phyloP scores from a whole-genome alignment of 345 rosid genomes.

The Moricandia moricandioides region DNA sequence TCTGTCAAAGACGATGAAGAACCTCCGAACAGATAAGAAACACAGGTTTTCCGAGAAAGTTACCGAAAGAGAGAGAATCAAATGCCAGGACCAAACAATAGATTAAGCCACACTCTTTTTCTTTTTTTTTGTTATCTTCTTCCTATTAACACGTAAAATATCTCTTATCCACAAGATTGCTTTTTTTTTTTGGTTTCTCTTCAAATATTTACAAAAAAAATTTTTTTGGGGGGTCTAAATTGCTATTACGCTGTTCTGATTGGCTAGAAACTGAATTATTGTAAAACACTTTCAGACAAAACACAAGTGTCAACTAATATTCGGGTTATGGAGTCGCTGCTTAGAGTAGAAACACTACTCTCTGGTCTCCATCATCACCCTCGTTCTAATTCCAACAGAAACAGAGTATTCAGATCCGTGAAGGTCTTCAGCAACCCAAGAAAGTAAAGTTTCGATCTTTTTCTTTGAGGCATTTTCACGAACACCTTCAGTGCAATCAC shows the following conservation, averaged over 20 bases:
- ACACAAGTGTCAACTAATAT: not conserved
- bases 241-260: not conserved
- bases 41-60: conserved; percentile 7
- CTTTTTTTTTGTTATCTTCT: conserved; percentile 16
- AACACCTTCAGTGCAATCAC: conserved; percentile 29
- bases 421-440: conserved; percentile 18
- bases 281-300: not conserved
- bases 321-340: conserved; percentile 11
- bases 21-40: conserved; percentile 16
- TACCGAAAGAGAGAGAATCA: conserved; percentile 28
- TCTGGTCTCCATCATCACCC: conserved; percentile 1
- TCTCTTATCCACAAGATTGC: not conserved
- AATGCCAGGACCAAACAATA: conserved; percentile 23
- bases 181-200: not conserved
- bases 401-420: conserved; percentile 14
- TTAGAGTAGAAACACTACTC: not conserved
- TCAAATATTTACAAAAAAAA: not conserved
- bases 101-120: conserved; percentile 2
- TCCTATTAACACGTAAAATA: conserved; percentile 7
- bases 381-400: conserved; percentile 2
- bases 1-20: not conserved
- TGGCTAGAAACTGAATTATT: not conserved
- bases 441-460: conserved; percentile 25
- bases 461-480: conserved; percentile 38
- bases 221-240: not conserved